phyloP scores from a whole-genome alignment of 2,329 filamentous ascomycete species.

The Fusarium illudens region DNA sequence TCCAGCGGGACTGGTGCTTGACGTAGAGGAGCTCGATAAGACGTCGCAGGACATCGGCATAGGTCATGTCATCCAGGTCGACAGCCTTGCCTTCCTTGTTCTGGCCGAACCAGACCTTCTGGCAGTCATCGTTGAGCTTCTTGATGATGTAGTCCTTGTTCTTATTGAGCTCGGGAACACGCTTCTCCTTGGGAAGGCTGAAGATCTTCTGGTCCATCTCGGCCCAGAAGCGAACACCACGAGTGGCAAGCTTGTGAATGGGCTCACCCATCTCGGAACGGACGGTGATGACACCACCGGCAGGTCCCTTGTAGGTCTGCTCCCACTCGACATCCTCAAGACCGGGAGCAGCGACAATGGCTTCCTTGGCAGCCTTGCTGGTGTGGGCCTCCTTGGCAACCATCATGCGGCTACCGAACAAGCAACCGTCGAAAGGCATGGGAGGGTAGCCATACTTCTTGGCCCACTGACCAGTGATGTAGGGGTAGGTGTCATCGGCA shows the following conservation, averaged over 20 bases:
- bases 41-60: constrained; percentile 84
- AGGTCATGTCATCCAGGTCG: constrained; percentile 96
- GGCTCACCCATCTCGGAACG: constrained; percentile 99
- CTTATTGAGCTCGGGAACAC: constrained; percentile 86
- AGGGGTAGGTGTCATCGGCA: constrained; percentile 89
- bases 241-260: constrained; percentile 97
- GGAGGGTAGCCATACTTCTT: constrained; percentile 84
- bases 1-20: constrained; percentile 90
- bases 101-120: constrained; percentile 95
- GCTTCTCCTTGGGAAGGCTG: constrained; percentile 92
- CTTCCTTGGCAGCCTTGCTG: constrained; percentile 85
- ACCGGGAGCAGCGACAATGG: constrained; percentile 86
- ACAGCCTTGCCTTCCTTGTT: constrained; percentile 83
- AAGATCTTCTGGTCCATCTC: constrained; percentile 99
- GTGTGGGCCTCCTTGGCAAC: constrained; percentile 92
- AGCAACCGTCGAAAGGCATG: constrained; percentile 93
- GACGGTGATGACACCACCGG: constrained; percentile 95
- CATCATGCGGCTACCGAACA: constrained; percentile 95
- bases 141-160: constrained; percentile 91
- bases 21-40: constrained; percentile 93
- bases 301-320: constrained; percentile 88
- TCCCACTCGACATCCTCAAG: constrained; percentile 88
- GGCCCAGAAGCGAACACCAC: constrained; percentile 95
- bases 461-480: constrained; percentile 91
- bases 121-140: constrained; percentile 95